Evolutionary conservation across 768 basidiomycete genomes (phyloP), one percentile per base, ranked within the genome.

Genomic region (Nidula microcarpa): DNA sequence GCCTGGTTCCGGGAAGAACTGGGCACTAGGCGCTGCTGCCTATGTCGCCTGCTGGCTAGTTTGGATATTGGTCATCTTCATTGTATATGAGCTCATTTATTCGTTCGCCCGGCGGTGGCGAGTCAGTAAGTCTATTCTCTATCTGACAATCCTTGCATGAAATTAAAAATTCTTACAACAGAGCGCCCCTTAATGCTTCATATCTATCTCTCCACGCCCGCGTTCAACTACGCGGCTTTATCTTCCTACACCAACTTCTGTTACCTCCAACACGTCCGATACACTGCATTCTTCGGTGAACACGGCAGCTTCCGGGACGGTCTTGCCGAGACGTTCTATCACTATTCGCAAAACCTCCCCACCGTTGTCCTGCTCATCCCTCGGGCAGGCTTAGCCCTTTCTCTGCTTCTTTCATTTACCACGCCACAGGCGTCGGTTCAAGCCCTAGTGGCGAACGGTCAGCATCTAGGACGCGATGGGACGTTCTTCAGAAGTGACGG

Each of bases 161-260:
- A 23, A 23, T 4, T 41, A 1, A 16, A 11, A 2, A 41, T 11
- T 41, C 4, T 3, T 16, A 41, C 16, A 11, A 41, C 39, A 94
- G 92, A 87, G 68, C 91, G 92, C 41, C 94, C 94, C 0, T 75
- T 84, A 14, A 85, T 95, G 55, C 75, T 89, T 50, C 89, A 91
- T 6, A 81, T 96, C 54, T 94, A 94, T 68, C 74, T 91, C 43
- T 94, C 92, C 1, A 76, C 90, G 1, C 76, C 91, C 13, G 91
- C 84, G 5, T 88, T 84, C 74, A 88, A 82, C 60, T 75, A 87
- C 51, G 87, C 82, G 33, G 81, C 82, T 36, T 81, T 95, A 74
- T 79, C 85, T 1, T 94, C 90, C 13, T 94, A 87, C 71, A 80
- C 82, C 50, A 85, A 86, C 69, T 94, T 92, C 68, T 87, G 86